Evolutionary conservation across 148 eudicot genomes (phyloP).

Genomic region (Spergularia marina): DNA sequence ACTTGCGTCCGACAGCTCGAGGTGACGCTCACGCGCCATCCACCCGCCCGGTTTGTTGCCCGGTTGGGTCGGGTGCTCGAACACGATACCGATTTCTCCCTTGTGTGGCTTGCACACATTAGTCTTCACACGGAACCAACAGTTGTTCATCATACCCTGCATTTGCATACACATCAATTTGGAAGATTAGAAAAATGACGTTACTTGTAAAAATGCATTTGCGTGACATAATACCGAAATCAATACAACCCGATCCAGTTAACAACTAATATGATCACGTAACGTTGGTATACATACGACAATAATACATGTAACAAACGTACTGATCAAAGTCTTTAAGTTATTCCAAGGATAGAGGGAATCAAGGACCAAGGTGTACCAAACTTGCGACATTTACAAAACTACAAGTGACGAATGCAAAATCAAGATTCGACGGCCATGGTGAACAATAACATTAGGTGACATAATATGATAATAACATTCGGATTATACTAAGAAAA

Average conservation of each 20-base stretch:
- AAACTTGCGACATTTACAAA: slow-evolving; percentile 4
- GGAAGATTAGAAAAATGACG: not conserved
- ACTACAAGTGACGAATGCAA: slow-evolving; percentile 14
- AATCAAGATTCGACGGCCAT: slow-evolving; percentile 20
- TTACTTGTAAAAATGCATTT: not conserved
- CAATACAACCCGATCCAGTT: too few species aligned
- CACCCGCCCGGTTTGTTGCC: slow-evolving; percentile 90
- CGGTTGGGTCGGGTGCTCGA: slow-evolving; percentile 97
- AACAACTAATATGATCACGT: not conserved
- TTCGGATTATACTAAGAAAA: not conserved
- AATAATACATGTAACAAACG: not conserved
- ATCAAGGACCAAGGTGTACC: not conserved
- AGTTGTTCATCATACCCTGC: slow-evolving; percentile 99
- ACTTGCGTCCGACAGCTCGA: slow-evolving; percentile 40
- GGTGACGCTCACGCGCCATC: slow-evolving; percentile 89
- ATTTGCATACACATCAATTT: not conserved
- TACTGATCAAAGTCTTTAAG: not conserved
- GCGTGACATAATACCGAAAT: not conserved
- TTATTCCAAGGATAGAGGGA: slow-evolving; percentile 14
- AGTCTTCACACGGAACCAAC: slow-evolving; percentile 91
- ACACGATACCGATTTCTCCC: slow-evolving; percentile 78
- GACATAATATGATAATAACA: not conserved
- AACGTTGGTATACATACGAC: not conserved
- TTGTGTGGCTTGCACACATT: slow-evolving; percentile 80
- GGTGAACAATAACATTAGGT: not conserved